Evolutionary conservation across 2,329 filamentous ascomycete genomes (phyloP).

Genomic region (Cryphonectria nitschkei): DNA sequence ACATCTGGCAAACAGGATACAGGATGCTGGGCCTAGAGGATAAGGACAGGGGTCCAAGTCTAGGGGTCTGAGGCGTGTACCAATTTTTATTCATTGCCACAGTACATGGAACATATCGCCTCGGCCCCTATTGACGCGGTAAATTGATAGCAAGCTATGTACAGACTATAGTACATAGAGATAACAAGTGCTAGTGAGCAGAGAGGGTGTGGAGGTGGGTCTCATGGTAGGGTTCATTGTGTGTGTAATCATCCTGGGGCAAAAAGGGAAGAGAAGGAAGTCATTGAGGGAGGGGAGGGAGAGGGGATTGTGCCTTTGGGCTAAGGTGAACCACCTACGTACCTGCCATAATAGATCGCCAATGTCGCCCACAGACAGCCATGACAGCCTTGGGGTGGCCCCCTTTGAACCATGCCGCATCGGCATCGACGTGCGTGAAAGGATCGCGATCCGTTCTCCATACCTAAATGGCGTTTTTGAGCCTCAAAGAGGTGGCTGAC

Average conservation of each 20-base stretch:
- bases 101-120: background rate
- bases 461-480: constrained; percentile 18
- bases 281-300: background rate
- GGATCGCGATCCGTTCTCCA: background rate
- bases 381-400: background rate
- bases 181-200: background rate
- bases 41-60: background rate
- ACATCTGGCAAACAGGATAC: background rate
- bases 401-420: constrained; percentile 3
- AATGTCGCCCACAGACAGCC: background rate
- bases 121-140: background rate
- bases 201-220: background rate
- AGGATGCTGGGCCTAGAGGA: background rate
- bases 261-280: background rate
- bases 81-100: background rate
- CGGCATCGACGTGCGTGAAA: background rate
- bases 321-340: background rate
- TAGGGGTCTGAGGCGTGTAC: background rate
- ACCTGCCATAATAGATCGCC: background rate
- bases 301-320: background rate
- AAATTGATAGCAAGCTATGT: background rate
- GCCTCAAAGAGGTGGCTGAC: constrained; percentile 23
- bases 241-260: background rate
- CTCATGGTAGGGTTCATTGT: background rate
- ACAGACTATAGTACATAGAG: background rate